Percentiles rank a stretch among this genome's conserved stretches.
phyloP scores from a whole-genome alignment of 371 early-diverging fungal genomes.

The Mortierella sp. region DNA sequence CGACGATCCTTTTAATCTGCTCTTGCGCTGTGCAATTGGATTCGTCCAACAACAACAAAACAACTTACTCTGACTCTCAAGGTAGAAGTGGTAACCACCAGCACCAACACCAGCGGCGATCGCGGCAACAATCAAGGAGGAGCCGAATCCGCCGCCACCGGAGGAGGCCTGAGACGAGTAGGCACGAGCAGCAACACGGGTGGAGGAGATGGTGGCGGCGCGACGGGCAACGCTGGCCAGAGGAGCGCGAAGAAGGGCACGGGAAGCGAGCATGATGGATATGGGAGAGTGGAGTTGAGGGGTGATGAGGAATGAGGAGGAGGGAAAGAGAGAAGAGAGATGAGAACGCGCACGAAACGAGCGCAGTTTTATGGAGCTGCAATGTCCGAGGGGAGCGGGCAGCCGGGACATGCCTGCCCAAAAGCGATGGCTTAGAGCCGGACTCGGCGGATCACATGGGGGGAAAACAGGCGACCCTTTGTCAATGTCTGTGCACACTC shows the following conservation, averaged over 20 bases:
- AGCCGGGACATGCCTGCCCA: no score
- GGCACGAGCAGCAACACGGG: conserved; percentile 37
- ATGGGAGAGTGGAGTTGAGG: no score
- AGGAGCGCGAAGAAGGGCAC: conserved; percentile 36
- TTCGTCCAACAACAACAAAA: no score
- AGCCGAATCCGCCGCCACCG: conserved; percentile 29
- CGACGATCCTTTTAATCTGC: no score
- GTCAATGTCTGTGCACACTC: no score
- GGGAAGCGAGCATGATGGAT: conserved; percentile 15
- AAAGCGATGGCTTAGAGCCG: no score
- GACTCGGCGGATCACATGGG: no score
- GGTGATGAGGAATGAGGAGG: neutral
- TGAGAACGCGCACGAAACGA: neutral
- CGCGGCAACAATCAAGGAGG: conserved; percentile 56
- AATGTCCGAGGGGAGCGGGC: no score
- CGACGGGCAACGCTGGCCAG: conserved; percentile 46
- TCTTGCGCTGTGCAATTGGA: no score
- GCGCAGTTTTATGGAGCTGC: neutral
- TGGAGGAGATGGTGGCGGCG: conserved; percentile 29
- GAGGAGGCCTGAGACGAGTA: conserved; percentile 42
- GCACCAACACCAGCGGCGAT: conserved; percentile 64
- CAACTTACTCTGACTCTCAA: conserved; percentile 44
- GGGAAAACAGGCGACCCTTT: no score
- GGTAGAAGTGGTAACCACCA: conserved; percentile 64
- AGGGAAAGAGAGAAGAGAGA: neutral